phyloP scores from a whole-genome alignment of 208 protist genomes.

The Trypanosoma congolense region DNA sequence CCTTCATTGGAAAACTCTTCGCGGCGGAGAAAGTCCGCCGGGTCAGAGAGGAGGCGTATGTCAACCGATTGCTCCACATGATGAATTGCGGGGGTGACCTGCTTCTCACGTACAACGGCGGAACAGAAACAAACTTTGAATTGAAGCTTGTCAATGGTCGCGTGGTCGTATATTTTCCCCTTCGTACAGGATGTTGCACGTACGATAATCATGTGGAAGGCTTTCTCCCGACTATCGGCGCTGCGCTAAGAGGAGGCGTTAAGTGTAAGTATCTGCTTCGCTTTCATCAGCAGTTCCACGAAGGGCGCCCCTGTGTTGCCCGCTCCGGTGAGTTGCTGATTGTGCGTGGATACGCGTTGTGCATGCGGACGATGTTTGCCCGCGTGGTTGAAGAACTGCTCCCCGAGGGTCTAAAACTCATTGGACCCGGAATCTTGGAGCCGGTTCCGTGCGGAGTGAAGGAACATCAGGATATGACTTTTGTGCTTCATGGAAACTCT shows the following conservation, averaged over 20 bases:
- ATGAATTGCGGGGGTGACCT: slow-evolving; percentile 66
- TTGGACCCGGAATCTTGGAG: slow-evolving; percentile 85
- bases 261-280: slow-evolving; percentile 84
- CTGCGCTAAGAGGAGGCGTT: slow-evolving; percentile 55
- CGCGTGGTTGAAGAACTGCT: slow-evolving; percentile 87
- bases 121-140: slow-evolving; percentile 58
- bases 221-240: slow-evolving; percentile 83
- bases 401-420: slow-evolving; percentile 74
- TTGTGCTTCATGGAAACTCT: slow-evolving; percentile 85
- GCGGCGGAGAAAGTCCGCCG: slow-evolving; percentile 63
- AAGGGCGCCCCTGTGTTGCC: slow-evolving; percentile 59
- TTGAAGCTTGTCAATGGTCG: slow-evolving; percentile 76
- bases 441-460: slow-evolving; percentile 48
- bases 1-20: slow-evolving; percentile 88
- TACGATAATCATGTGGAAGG: slow-evolving; percentile 82
- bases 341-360: slow-evolving; percentile 81
- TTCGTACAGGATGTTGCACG: slow-evolving; percentile 71
- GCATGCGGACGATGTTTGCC: slow-evolving; percentile 85
- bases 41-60: slow-evolving; percentile 71
- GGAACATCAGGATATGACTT: slow-evolving; percentile 61
- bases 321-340: slow-evolving; percentile 56
- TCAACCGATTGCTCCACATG: slow-evolving; percentile 60
- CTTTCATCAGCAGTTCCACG: slow-evolving; percentile 80
- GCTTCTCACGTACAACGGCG: slow-evolving; percentile 69
- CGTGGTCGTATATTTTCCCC: slow-evolving; percentile 79